These are phyloP conservation scores for Leishmania martiniquensis DNA, from an alignment of 208 protist species.

Conservation along the genomic window DNA sequence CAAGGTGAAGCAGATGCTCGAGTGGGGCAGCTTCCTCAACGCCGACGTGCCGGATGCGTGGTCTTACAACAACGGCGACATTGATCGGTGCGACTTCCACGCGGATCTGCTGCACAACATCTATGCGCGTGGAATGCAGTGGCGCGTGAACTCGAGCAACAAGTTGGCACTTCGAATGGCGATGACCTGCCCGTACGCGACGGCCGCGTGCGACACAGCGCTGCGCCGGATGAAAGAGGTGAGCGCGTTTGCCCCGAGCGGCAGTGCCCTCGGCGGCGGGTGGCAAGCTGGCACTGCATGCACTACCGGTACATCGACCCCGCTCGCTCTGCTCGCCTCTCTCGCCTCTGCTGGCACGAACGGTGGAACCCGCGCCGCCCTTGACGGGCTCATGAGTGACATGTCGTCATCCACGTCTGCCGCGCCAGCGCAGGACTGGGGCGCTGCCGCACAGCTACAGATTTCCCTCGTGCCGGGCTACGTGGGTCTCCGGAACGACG, in stretches of 20 bases:
- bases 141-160: conserved; percentile 14
- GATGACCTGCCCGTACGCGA: conserved; percentile 1
- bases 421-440: neutral
- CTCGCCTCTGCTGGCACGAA: conserved; percentile 1
- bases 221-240: conserved; percentile 1
- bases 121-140: conserved; percentile 8
- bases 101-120: conserved; percentile 3
- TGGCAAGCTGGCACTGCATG: neutral
- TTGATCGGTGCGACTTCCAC: conserved; percentile 24
- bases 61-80: conserved; percentile 1
- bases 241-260: neutral
- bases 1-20: conserved; percentile 41
- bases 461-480: conserved; percentile 26
- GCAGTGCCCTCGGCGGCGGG: neutral
- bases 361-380: neutral
- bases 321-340: conserved; percentile 11
- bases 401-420: neutral
- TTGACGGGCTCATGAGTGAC: neutral
- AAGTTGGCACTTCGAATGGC: neutral
- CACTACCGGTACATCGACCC: neutral
- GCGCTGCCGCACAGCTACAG: neutral
- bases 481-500: conserved; percentile 57
- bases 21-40: conserved; percentile 25
- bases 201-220: neutral
- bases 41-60: conserved; percentile 10